These are phyloP conservation scores for Candida ortonii DNA, from an alignment of 805 yeast species.

Conservation along the genomic window DNA sequence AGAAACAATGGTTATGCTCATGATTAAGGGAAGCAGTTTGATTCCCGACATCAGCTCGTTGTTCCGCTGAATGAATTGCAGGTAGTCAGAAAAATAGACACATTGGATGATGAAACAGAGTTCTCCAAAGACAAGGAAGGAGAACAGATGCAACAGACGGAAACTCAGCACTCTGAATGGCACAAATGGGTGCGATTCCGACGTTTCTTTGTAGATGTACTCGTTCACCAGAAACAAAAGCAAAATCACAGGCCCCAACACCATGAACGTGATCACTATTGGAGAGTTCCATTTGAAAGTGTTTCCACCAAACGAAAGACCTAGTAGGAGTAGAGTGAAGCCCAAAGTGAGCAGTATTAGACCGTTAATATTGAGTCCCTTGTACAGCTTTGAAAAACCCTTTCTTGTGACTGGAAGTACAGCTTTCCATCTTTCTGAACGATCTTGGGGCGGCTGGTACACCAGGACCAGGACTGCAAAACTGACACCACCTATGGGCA, in stretches of 20 bases:
- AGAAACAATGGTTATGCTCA: slow-evolving; percentile 42
- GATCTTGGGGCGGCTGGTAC: slow-evolving; percentile 8
- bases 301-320: slow-evolving; percentile 55
- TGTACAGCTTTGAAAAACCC: slow-evolving; percentile 2
- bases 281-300: slow-evolving; percentile 55
- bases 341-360: slow-evolving; percentile 44
- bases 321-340: slow-evolving; percentile 47
- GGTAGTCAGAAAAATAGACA: slow-evolving; percentile 43
- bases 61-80: slow-evolving; percentile 45
- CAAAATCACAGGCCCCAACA: slow-evolving; percentile 42
- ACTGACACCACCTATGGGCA: slow-evolving; percentile 66
- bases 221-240: slow-evolving; percentile 39
- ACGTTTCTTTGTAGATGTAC: slow-evolving; percentile 19
- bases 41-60: slow-evolving; percentile 48
- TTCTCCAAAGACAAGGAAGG: slow-evolving; percentile 29
- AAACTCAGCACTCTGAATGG: slow-evolving; percentile 39
- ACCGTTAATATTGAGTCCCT: slow-evolving; percentile 19
- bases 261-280: slow-evolving; percentile 47
- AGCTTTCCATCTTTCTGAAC: not conserved
- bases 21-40: slow-evolving; percentile 43
- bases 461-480: slow-evolving; percentile 34
- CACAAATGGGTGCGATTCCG: slow-evolving; percentile 40
- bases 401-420: not conserved
- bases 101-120: slow-evolving; percentile 40
- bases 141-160: slow-evolving; percentile 19